phyloP scores from a whole-genome alignment of 306 rosid species.

The Vachellia pachyceras region DNA sequence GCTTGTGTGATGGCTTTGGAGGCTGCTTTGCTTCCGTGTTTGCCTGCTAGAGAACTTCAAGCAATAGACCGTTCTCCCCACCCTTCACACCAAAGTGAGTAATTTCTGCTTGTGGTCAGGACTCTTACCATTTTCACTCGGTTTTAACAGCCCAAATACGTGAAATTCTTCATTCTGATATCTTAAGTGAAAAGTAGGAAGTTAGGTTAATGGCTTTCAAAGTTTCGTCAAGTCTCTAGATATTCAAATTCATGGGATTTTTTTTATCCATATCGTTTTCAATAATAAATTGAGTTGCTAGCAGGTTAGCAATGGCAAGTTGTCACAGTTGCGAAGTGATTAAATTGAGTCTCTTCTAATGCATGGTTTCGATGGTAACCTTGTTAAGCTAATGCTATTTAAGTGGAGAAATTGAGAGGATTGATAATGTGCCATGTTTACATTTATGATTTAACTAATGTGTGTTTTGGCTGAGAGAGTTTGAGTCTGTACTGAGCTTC shows the following conservation, averaged over 20 bases:
- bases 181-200: background rate
- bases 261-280: background rate
- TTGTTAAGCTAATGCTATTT: background rate
- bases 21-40: slow-evolving; percentile 94
- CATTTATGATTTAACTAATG: background rate
- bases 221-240: background rate
- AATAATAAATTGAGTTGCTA: background rate
- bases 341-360: no score
- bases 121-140: background rate
- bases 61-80: slow-evolving; percentile 96
- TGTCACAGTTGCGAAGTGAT: no score
- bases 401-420: background rate
- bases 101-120: background rate
- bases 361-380: no score
- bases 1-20: slow-evolving; percentile 78
- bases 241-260: background rate
- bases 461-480: background rate
- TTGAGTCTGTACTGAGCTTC: background rate
- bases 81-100: slow-evolving; percentile 96
- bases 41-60: slow-evolving; percentile 96
- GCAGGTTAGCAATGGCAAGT: background rate
- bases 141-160: background rate
- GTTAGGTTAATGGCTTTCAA: slow-evolving; percentile 13
- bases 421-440: background rate
- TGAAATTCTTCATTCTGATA: slow-evolving; percentile 7